Base-by-base conservation (phyloP, 1,284 basidiomycete species). In the Cutaneotrichosporon dermatis region DNA sequence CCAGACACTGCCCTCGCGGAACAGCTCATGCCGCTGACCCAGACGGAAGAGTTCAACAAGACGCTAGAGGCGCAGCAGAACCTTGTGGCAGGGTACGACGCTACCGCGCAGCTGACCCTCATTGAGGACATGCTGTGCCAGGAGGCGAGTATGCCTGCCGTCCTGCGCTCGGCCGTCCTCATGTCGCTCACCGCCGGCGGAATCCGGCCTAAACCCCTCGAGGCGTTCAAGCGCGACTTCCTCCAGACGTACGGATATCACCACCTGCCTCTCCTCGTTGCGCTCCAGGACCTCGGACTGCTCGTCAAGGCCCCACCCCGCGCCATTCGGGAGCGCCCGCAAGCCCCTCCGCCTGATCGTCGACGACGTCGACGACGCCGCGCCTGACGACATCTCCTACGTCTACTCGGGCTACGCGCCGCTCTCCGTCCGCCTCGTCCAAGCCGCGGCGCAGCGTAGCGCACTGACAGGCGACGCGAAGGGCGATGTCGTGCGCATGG, bases 381-480 rank as follows among this genome's bases (percentile, higher is more conserved):
- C 73, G 13, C 93, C 95, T 67, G 89, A 89, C 71, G 96, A 99
- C 76, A 89, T 98, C 70, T 88, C 90, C 61, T 99, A 91, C 77
- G 90, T 91, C 42, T 99, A 97, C 80, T 96, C 92, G 1, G 96
- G 96, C 8, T 99, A 94, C 76, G 94, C 96, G 2, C 96, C 96
- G 10, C 84, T 98, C 63, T 92, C 88, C 69, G 79, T 97, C 6
- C 86, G 96, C 10, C 83, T 99, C 2, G 88, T 98, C 6, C 95
- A 99, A 77, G 95, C 90, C 68, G 84, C 94, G 33, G 87, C 88
- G 51, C 88, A 96, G 80, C 92, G 92, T 76, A 89, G 89, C 54
- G 88, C 89, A 2, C 87, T 97, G 35, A 44, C 16, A 3, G 42
- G 59, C 42, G 56, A 58, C 48, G 53, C 42, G 13, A 45, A 51